Conservation (phyloP, 371 early-diverging fungal species). For the Massospora cicadina region DNA sequence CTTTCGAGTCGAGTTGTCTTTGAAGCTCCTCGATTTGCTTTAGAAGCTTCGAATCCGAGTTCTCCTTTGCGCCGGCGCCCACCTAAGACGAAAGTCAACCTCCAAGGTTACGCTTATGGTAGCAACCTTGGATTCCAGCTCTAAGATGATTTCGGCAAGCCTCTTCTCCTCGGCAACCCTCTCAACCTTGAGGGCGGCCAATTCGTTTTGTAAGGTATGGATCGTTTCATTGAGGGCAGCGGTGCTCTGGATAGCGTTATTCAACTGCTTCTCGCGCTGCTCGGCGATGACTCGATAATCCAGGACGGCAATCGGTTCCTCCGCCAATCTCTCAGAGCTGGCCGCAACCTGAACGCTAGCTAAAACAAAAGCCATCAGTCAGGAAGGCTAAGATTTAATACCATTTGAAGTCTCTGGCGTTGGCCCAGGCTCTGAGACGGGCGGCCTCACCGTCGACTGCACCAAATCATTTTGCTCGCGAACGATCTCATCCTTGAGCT, state of each 20-base stretch:
- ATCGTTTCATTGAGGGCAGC: slow-evolving; percentile 5
- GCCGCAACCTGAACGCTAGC: too few species aligned
- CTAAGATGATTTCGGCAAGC: background rate
- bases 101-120: too few species aligned
- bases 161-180: background rate
- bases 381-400: too few species aligned
- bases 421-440: too few species aligned
- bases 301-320: background rate
- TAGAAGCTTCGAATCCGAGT: slow-evolving; percentile 16
- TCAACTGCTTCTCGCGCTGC: slow-evolving; percentile 7
- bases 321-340: too few species aligned
- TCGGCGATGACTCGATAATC: slow-evolving; percentile 1
- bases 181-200: background rate
- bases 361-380: too few species aligned
- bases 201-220: background rate
- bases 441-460: too few species aligned
- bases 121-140: background rate
- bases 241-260: background rate
- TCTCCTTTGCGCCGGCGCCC: background rate
- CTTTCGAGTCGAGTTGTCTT: slow-evolving; percentile 30
- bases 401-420: too few species aligned
- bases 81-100: too few species aligned
- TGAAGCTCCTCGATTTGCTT: slow-evolving; percentile 26
- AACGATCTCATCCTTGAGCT: background rate
- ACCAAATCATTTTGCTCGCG: background rate